phyloP scores from a whole-genome alignment of 768 basidiomycete genomes.

The Boletus pseudo-olivaceus region DNA sequence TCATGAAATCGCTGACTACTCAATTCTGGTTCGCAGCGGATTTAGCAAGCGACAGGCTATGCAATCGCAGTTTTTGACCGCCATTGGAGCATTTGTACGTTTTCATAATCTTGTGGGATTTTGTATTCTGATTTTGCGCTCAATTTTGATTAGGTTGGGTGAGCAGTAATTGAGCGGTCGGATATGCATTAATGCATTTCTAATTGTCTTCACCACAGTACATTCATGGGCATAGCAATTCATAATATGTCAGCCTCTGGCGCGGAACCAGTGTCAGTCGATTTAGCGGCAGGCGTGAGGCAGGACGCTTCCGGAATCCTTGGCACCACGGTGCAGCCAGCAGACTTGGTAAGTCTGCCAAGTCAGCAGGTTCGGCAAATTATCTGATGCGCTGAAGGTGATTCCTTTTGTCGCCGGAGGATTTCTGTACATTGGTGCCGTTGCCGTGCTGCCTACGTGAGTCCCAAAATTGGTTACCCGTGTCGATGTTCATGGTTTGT shows the following conservation, averaged over 20 bases:
- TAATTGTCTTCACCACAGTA: slow-evolving; percentile 40
- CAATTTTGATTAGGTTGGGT: slow-evolving; percentile 36
- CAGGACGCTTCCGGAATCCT: slow-evolving; percentile 74
- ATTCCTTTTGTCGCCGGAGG: slow-evolving; percentile 89
- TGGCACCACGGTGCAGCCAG: slow-evolving; percentile 74
- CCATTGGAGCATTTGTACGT: slow-evolving; percentile 83
- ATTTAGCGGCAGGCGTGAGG: slow-evolving; percentile 75
- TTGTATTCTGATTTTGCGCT: slow-evolving; percentile 16
- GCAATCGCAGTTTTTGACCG: slow-evolving; percentile 90
- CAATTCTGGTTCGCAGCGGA: slow-evolving; percentile 85
- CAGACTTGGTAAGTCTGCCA: slow-evolving; percentile 68
- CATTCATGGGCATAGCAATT: slow-evolving; percentile 85
- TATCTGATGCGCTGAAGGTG: slow-evolving; percentile 45
- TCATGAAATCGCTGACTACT: slow-evolving; percentile 96
- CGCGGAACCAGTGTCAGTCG: slow-evolving; percentile 37
- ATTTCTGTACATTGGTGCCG: slow-evolving; percentile 91
- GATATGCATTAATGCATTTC: neutral
- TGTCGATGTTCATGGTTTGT: slow-evolving; percentile 9
- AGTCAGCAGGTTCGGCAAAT: slow-evolving; percentile 11
- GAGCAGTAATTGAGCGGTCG: neutral
- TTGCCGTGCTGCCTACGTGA: slow-evolving; percentile 87
- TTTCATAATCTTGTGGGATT: slow-evolving; percentile 8
- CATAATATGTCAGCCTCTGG: slow-evolving; percentile 66
- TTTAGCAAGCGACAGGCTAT: slow-evolving; percentile 91
- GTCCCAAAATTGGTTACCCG: slow-evolving; percentile 29